Conservation (phyloP, 805 yeast genomes). For the Saturnispora ahearnii region DNA sequence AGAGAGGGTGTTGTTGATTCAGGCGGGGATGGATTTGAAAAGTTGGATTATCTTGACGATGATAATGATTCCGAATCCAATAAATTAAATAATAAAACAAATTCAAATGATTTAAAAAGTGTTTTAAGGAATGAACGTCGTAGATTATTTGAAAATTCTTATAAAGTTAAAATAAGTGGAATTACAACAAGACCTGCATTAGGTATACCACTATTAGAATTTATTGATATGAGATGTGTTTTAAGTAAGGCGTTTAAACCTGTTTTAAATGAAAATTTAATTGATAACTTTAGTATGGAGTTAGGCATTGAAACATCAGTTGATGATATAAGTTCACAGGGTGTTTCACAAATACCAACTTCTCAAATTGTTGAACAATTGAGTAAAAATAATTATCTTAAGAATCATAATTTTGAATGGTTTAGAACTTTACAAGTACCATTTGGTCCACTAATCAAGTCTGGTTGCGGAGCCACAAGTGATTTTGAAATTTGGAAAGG, state of each 20-base stretch:
- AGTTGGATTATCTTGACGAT: constrained; percentile 14
- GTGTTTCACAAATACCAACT: neutral
- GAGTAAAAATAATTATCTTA: constrained; percentile 24
- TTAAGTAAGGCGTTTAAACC: constrained; percentile 37
- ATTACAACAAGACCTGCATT: constrained; percentile 40
- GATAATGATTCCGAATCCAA: constrained; percentile 15
- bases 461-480: constrained; percentile 14
- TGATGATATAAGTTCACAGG: constrained; percentile 1
- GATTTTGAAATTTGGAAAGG: constrained; percentile 32
- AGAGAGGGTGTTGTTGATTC: constrained; percentile 13
- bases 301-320: constrained; percentile 24
- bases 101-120: constrained; percentile 17
- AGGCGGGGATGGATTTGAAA: constrained; percentile 13
- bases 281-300: constrained; percentile 28
- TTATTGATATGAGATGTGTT: constrained; percentile 40
- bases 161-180: constrained; percentile 26
- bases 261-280: constrained; percentile 26
- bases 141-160: constrained; percentile 24
- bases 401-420: constrained; percentile 27
- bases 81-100: neutral
- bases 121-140: constrained; percentile 22
- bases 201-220: constrained; percentile 48
- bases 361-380: constrained; percentile 18
- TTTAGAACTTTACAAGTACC: constrained; percentile 23
- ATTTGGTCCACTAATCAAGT: constrained; percentile 22